phyloP scores from a whole-genome alignment of 805 yeast species.

The Sugiyamaella floridensis region DNA sequence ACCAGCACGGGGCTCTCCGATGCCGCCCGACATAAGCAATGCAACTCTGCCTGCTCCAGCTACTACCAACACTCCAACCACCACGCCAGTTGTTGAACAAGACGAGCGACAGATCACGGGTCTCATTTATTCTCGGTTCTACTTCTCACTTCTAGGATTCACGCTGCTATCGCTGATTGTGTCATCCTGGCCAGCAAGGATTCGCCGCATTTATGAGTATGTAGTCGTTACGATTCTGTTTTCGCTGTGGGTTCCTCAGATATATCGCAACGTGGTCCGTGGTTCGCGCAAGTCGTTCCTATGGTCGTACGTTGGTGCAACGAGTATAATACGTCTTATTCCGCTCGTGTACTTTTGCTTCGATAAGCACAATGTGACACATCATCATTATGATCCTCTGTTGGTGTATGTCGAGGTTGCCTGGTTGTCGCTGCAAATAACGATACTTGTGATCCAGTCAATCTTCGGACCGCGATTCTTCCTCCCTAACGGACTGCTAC shows the following conservation, averaged over 20 bases:
- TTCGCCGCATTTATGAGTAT: constrained; percentile 54
- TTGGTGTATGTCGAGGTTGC: constrained; percentile 41
- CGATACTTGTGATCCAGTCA: constrained; percentile 54
- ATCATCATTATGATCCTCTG: constrained; percentile 56
- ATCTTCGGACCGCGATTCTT: constrained; percentile 76
- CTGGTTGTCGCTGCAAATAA: constrained; percentile 60
- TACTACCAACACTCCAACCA: constrained; percentile 23
- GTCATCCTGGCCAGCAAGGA: constrained; percentile 53
- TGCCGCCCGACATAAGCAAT: neutral
- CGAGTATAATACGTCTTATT: constrained; percentile 50
- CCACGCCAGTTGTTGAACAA: constrained; percentile 21
- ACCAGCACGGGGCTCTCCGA: neutral
- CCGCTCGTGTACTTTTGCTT: constrained; percentile 63
- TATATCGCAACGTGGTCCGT: constrained; percentile 64
- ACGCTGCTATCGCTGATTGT: constrained; percentile 54
- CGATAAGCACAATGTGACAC: constrained; percentile 50
- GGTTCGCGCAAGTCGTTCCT: constrained; percentile 61
- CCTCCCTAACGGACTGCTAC: constrained; percentile 63
- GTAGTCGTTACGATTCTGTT: constrained; percentile 44
- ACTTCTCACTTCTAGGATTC: constrained; percentile 46
- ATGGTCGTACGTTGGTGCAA: constrained; percentile 72
- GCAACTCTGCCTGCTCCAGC: constrained; percentile 21
- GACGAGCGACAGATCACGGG: constrained; percentile 54
- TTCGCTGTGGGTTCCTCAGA: constrained; percentile 87
- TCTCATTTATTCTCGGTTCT: constrained; percentile 51